Evolutionary conservation across 495 filamentous ascomycete genomes (phyloP), one percentile per base, ranked within the genome.

Genomic region (Xylaria cubensis): DNA sequence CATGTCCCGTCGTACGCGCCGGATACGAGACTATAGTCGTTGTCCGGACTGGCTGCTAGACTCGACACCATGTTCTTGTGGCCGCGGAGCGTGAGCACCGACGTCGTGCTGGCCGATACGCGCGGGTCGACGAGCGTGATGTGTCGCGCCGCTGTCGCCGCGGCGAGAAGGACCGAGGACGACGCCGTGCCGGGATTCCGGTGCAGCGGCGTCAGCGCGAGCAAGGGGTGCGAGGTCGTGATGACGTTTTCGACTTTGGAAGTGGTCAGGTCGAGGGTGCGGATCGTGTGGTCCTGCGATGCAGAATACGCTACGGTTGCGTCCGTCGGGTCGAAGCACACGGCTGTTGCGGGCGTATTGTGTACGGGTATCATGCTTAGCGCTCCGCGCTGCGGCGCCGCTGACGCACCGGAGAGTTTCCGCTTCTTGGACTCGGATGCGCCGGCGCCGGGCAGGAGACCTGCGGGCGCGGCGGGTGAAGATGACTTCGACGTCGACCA

Each of bases 121-220:
- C 96, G 90, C 4, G 95, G 95, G 80, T 99, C 96, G 69, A 97
- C 90, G 17, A 98, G 86, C 0, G 92, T 94, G 79, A 98, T 92
- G 82, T 95, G 91, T 17, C 94, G 88, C n/a, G 93, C 93, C 10
- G 91, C 89, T 0, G 92, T 94, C 63, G 96, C 96, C 9, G 93
- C 91, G 17, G 94, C 96, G 24, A 99, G 85, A 0, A 98, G 87
- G 67, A 89, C 87, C 36, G 69, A 64, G 34, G 69, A 64, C n/a
- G 68, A 70, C 13, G 68, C 44, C 6, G 68, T 64, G 12, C 91
- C 80, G 56, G 78, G 69, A 48, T 68, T 51, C 63, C 88, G 85
- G 6, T 88, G 86, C 3, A 97, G 83, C 21, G 91, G 89, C 75
- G 88, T 87, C 3, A 97, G 85, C 2, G 90, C 93, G 64, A 95